These are phyloP conservation scores for Haplosporangium gracile DNA, from an alignment of 192 early-diverging fungal species.

Conservation along the genomic window DNA sequence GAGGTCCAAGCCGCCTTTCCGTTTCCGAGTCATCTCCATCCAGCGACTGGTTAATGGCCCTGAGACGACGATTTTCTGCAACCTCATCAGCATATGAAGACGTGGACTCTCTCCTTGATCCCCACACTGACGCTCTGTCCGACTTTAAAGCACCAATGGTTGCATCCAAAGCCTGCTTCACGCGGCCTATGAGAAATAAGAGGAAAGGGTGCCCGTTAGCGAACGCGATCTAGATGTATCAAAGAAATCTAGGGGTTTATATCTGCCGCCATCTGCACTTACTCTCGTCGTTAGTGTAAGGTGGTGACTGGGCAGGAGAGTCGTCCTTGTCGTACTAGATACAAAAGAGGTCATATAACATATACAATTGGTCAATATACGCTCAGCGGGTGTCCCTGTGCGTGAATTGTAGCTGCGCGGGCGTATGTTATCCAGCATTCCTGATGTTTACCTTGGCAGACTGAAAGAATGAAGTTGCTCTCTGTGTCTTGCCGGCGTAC, in stretches of 20 bases:
- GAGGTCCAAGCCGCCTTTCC: not conserved
- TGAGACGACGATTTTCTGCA: slow-evolving; percentile 19
- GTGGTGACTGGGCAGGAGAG: slow-evolving; percentile 20
- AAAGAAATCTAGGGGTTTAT: not conserved
- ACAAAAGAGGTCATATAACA: not conserved
- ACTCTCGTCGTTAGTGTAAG: not conserved
- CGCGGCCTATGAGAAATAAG: slow-evolving; percentile 14
- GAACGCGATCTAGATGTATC: not conserved
- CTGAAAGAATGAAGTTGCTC: slow-evolving; percentile 35
- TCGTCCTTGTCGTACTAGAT: slow-evolving; percentile 43
- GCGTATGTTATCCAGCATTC: not conserved
- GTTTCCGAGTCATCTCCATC: slow-evolving; percentile 24
- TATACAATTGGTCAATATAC: not conserved
- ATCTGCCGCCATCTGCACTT: not conserved
- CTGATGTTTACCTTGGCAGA: slow-evolving; percentile 33
- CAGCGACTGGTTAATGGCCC: slow-evolving; percentile 16
- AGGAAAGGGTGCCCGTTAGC: not conserved
- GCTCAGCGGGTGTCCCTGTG: not conserved
- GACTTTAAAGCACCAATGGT: slow-evolving; percentile 41
- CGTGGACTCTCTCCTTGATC: slow-evolving; percentile 9
- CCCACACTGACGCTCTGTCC: slow-evolving; percentile 11
- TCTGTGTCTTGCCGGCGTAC: slow-evolving; percentile 45
- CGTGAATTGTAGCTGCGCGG: not conserved
- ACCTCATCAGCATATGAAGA: slow-evolving; percentile 20
- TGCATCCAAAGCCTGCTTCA: slow-evolving; percentile 35